Evolutionary conservation across 305 asterid genomes (phyloP), one percentile per base, ranked within the genome.

Genomic region (Rubia balearica): DNA sequence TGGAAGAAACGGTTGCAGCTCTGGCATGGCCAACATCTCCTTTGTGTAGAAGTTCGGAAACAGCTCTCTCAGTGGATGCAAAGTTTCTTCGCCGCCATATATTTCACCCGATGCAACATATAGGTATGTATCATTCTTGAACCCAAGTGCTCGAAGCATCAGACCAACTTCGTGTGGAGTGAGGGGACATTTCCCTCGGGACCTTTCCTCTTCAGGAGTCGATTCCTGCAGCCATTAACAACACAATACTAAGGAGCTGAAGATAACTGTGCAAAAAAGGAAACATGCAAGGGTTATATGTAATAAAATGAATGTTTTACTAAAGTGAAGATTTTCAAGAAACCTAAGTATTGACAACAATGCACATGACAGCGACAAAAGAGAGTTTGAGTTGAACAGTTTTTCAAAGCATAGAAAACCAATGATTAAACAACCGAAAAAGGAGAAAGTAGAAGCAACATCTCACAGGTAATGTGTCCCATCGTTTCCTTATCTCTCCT

Each of bases 81-180:
- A 78, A 65, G 99, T 95, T 81, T 90, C 96, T 78, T 95, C 99
- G 71, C 99, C 99, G 7, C 99, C 99, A 61, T 95, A 95, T 80
- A 92, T 84, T 83, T 95, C 99, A 78, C 99, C 99, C 71, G 99
- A 95, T 81, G 99, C 99, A 74, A 95, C 92, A 72, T 86, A 95
- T 49, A 95, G 78, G 78, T 85, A 88, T 0, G 99, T 90, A 81
- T 80, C 89, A 75, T 92, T 95, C 75, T 82, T 85, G 76, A 95
- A 95, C 76, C 90, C 97, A 75, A 95, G 96, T 71, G 98, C 98
- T 63, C 97, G 91, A 79, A 95, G 86, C 94, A 91, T 86, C 80
- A 95, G 81, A 67, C 99, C 99, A 13, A 95, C 96, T 81, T 95
- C 99, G 72, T 86, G 92, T 64, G 99, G 99, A 71, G 99, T 95